A percentile compares a stretch with the other conserved stretches of the same genome.
These are phyloP conservation scores for Misopates orontium DNA, from an alignment of 257 asterid genomes.

Conservation along the genomic window DNA sequence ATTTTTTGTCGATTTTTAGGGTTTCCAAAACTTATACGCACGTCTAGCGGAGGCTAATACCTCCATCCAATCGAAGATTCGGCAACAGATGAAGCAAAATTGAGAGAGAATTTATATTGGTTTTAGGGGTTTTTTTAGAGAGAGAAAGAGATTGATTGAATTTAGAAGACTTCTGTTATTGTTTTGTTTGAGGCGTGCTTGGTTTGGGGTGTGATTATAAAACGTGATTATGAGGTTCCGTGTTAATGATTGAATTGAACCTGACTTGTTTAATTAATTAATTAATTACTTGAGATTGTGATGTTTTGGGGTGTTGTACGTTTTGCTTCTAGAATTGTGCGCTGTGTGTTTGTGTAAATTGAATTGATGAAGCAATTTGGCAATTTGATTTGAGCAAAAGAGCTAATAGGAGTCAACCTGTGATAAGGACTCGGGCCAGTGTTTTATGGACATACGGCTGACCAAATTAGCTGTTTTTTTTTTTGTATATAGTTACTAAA, in stretches of 20 bases:
- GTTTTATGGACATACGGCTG: no score
- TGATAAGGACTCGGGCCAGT: no score
- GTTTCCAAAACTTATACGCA: constrained; percentile 23
- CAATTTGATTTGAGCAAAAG: no score
- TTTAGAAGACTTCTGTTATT: constrained; percentile 28
- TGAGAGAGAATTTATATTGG: not conserved
- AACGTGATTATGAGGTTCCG: constrained; percentile 24
- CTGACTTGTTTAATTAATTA: not conserved
- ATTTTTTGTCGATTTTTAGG: constrained; percentile 19
- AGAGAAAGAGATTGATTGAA: constrained; percentile 19
- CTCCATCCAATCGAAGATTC: constrained; percentile 55
- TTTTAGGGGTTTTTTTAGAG: constrained; percentile 16
- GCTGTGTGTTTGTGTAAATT: no score
- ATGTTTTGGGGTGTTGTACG: not conserved
- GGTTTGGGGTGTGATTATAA: no score
- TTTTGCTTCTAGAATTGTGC: no score
- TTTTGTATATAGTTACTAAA: no score
- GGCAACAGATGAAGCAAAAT: constrained; percentile 8
- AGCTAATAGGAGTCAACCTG: no score
- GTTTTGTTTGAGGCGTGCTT: constrained; percentile 40
- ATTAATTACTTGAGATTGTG: not conserved
- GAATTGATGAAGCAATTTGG: no score
- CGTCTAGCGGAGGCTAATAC: constrained; percentile 45
- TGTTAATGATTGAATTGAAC: constrained; percentile 35
- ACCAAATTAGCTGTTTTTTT: no score